phyloP scores from a whole-genome alignment of 2,329 filamentous ascomycete species.

The Ophiostoma populinum region DNA sequence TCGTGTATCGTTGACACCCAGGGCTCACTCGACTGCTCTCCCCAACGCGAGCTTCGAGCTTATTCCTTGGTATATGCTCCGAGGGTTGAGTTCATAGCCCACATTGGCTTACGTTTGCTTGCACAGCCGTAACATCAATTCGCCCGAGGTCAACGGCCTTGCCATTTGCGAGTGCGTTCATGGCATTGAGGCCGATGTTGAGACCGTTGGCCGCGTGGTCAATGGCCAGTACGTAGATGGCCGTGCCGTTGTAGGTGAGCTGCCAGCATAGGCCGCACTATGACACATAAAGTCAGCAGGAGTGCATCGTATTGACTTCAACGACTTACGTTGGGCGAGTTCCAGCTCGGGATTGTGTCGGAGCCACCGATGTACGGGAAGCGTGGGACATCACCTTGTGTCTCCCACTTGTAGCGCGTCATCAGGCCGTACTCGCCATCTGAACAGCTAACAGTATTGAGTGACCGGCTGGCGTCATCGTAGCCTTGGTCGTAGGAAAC shows the following conservation, averaged over 20 bases:
- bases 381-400: constrained; percentile 29
- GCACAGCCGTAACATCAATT: constrained; percentile 29
- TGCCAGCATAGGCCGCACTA: constrained; percentile 43
- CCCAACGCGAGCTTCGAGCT: too few relatives aligned
- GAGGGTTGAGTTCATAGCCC: constrained; percentile 14
- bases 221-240: constrained; percentile 67
- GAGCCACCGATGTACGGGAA: constrained; percentile 41
- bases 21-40: too few relatives aligned
- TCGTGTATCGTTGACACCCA: too few relatives aligned
- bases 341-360: constrained; percentile 35
- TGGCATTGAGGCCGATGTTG: constrained; percentile 37
- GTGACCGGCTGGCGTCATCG: constrained; percentile 38
- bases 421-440: constrained; percentile 51
- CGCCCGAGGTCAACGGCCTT: constrained; percentile 32
- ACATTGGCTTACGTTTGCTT: constrained; percentile 28
- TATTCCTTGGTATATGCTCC: too few relatives aligned
- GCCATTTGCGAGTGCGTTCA: constrained; percentile 37
- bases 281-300: neutral
- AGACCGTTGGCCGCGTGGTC: constrained; percentile 90
- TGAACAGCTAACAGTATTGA: constrained; percentile 46
- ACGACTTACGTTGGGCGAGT: constrained; percentile 24
- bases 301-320: neutral
- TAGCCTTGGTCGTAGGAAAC: constrained; percentile 61
- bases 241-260: constrained; percentile 31
- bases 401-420: constrained; percentile 41